Evolutionary conservation across 2,329 filamentous ascomycete species (phyloP).

Genomic region (Colletotrichum sp.): DNA sequence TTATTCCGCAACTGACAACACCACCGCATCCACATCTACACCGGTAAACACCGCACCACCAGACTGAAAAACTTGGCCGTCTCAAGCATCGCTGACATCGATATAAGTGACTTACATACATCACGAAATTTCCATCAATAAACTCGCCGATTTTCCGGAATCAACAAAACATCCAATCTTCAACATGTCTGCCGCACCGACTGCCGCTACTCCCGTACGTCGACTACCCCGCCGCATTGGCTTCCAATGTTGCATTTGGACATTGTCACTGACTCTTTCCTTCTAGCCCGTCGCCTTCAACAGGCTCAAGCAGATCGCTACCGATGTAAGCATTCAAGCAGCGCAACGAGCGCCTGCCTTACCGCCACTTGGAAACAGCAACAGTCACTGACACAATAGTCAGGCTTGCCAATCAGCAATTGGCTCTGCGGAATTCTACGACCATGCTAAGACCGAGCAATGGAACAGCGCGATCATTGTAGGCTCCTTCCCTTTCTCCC

Average conservation of each 20-base stretch:
- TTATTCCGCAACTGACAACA: conserved; percentile 7
- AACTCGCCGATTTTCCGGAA: neutral
- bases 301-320: conserved; percentile 84
- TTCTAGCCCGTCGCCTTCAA: conserved; percentile 75
- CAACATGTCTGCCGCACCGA: conserved; percentile 7
- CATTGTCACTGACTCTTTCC: neutral
- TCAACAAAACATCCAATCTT: neutral
- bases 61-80: neutral
- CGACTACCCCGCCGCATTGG: neutral
- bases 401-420: conserved; percentile 86
- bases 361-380: neutral
- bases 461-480: conserved; percentile 97
- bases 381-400: conserved; percentile 16
- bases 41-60: neutral
- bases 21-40: neutral
- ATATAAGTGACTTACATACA: neutral
- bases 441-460: conserved; percentile 80
- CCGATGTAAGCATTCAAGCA: conserved; percentile 65
- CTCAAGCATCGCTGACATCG: neutral
- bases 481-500: conserved; percentile 33
- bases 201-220: conserved; percentile 8
- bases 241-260: neutral
- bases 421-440: conserved; percentile 77
- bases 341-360: neutral
- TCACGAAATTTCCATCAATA: neutral